Base-by-base conservation (phyloP, 2,329 filamentous ascomycete species). In the Fusarium graminum region DNA sequence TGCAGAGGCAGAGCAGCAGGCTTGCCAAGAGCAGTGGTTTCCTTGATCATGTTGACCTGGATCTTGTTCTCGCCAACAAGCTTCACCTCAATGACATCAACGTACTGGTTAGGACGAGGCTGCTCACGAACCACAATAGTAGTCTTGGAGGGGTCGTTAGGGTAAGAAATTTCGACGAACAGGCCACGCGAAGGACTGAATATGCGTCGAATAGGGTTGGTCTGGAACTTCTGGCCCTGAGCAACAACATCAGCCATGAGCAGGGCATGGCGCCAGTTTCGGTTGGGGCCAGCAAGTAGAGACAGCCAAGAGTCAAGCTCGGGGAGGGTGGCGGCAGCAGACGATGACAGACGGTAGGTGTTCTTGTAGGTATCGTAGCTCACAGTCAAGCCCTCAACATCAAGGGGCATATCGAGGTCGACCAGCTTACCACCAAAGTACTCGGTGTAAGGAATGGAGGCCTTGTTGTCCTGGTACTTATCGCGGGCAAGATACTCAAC, bases 171-270 rank as follows among this genome's bases (percentile, higher is more conserved):
- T 80, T 99, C 95, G 32, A 99, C 92, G 60, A 93, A 90, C 78
- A 98, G 88, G 44, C 95, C 95, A 32, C 90, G 89, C 14, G 89
- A 87, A 14, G 95, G 95, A 12, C 92, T 90, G 69, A 98, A 94
- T 60, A 99, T 93, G 56, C 94, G 90, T 76, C 90, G 91, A 81
- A 97, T 91, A 0, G 95, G 96, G 80, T 99, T 99, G 58, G 93
- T 97, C 82, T 98, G 93, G 83, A 97, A 98, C 75, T 96, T 93
- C 78, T 97, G 91, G 16, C 94, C 95, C 79, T 99, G 95, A 6
- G 97, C 92, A 68, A 97, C 90, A 28, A 97, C 91, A 70, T 99
- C 94, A 0, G 94, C 91, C 60, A 93, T 92, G 80, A 99, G 94
- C 60, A 99, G 88, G 28, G 95, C 95, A 75, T 97, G 93, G 59